Conservation (phyloP, 2,329 filamentous ascomycete species). For the Colletotrichum viniferum region DNA sequence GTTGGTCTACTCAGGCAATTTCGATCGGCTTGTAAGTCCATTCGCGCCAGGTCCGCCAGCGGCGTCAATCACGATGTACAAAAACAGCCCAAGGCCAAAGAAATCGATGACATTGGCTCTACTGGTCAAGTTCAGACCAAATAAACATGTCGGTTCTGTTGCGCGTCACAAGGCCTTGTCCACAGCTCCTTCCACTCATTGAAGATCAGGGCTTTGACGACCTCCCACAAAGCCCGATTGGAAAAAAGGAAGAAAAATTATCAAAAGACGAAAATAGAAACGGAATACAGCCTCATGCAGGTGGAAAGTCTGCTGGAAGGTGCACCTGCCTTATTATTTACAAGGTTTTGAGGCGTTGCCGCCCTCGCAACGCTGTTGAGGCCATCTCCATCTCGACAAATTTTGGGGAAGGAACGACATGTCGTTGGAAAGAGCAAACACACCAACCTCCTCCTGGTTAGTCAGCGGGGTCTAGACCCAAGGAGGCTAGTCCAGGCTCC, state of each 20-base stretch:
- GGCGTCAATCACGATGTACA: not conserved
- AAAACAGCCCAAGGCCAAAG: not conserved
- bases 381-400: not conserved
- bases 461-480: not conserved
- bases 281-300: not conserved
- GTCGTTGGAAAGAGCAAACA: slow-evolving; percentile 8
- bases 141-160: not conserved
- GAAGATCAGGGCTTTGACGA: not conserved
- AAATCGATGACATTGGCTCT: not conserved
- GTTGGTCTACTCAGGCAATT: not conserved
- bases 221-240: not conserved
- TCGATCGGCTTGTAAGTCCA: not conserved
- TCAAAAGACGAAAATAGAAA: not conserved
- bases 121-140: not conserved
- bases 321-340: not conserved
- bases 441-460: not conserved
- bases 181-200: not conserved
- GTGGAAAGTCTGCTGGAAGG: not conserved
- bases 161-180: not conserved
- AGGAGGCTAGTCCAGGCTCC: not conserved
- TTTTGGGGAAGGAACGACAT: not conserved
- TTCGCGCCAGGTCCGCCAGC: not conserved
- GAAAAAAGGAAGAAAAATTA: not conserved
- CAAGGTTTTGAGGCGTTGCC: not conserved
- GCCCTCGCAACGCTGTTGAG: not conserved